Percentiles rank a stretch among this genome's conserved stretches.
Evolutionary conservation across 176 grass and related monocot genomes (phyloP).

Genomic region (Cocos nucifera): DNA sequence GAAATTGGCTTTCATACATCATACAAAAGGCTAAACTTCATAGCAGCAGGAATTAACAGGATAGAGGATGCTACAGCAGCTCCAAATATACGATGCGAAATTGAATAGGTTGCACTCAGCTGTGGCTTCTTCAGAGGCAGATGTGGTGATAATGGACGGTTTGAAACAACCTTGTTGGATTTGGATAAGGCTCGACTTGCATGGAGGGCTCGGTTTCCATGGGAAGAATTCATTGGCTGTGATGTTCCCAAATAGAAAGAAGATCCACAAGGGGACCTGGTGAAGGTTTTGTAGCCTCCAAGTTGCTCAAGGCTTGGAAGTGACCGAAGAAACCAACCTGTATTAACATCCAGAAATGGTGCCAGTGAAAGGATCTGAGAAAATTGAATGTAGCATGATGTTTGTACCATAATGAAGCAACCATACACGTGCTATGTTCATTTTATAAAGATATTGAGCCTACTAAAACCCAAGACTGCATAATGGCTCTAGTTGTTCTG

Average conservation of each 20-base stretch:
- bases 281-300: slow-evolving; percentile 3
- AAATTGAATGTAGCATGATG: neutral
- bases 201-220: slow-evolving; percentile 31
- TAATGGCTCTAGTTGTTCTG: no score
- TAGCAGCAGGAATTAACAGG: slow-evolving; percentile 47
- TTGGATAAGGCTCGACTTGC: slow-evolving; percentile 21
- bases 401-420: neutral
- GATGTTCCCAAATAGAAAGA: slow-evolving; percentile 21
- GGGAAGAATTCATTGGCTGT: slow-evolving; percentile 11
- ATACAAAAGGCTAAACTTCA: slow-evolving; percentile 51
- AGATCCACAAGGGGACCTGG: neutral
- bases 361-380: slow-evolving; percentile 32
- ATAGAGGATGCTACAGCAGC: slow-evolving; percentile 36
- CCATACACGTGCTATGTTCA: no score
- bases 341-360: slow-evolving; percentile 6
- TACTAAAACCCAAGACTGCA: no score
- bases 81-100: slow-evolving; percentile 76
- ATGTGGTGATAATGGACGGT: slow-evolving; percentile 70
- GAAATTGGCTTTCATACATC: slow-evolving; percentile 32
- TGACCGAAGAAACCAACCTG: neutral
- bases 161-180: slow-evolving; percentile 26
- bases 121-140: slow-evolving; percentile 83
- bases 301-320: slow-evolving; percentile 24
- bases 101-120: slow-evolving; percentile 56
- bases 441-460: no score